These are phyloP conservation scores for Russula compacta DNA, from an alignment of 768 basidiomycete genomes.

Conservation along the genomic window DNA sequence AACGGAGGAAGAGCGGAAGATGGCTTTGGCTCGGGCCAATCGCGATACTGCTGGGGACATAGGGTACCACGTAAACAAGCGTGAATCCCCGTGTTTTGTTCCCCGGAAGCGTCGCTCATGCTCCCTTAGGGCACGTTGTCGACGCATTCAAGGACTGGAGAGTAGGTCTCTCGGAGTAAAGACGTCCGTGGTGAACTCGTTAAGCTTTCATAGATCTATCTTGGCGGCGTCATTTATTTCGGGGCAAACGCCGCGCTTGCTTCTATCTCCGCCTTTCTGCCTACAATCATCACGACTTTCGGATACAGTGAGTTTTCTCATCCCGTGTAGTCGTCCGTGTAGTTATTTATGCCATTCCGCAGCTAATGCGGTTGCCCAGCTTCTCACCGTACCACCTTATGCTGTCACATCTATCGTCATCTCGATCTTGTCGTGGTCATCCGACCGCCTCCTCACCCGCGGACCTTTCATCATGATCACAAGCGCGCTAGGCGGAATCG, in stretches of 20 bases:
- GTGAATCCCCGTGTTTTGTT: slow-evolving; percentile 27
- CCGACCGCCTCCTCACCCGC: slow-evolving; percentile 59
- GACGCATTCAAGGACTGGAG: slow-evolving; percentile 68
- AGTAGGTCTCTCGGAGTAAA: slow-evolving; percentile 27
- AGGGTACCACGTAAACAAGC: slow-evolving; percentile 55
- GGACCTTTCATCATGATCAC: slow-evolving; percentile 40
- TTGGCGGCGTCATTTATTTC: slow-evolving; percentile 67
- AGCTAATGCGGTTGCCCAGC: slow-evolving; percentile 60
- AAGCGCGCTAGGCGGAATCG: slow-evolving; percentile 41
- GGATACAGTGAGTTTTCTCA: slow-evolving; percentile 49
- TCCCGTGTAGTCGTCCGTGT: neutral
- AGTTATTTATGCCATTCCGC: slow-evolving; percentile 8
- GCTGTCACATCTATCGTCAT: slow-evolving; percentile 61
- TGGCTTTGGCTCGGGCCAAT: slow-evolving; percentile 62
- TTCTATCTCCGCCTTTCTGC: slow-evolving; percentile 77
- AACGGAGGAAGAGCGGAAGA: slow-evolving; percentile 39
- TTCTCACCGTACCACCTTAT: slow-evolving; percentile 78
- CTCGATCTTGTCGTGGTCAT: slow-evolving; percentile 45
- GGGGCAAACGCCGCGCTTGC: slow-evolving; percentile 67
- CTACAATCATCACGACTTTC: slow-evolving; percentile 69
- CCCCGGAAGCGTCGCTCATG: neutral
- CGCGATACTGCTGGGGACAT: slow-evolving; percentile 56
- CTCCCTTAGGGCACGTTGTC: slow-evolving; percentile 43
- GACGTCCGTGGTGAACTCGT: neutral
- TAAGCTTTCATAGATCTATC: slow-evolving; percentile 38